Evolutionary conservation across 202 grass and related monocot genomes (phyloP).

Genomic region (Zizania palustris): DNA sequence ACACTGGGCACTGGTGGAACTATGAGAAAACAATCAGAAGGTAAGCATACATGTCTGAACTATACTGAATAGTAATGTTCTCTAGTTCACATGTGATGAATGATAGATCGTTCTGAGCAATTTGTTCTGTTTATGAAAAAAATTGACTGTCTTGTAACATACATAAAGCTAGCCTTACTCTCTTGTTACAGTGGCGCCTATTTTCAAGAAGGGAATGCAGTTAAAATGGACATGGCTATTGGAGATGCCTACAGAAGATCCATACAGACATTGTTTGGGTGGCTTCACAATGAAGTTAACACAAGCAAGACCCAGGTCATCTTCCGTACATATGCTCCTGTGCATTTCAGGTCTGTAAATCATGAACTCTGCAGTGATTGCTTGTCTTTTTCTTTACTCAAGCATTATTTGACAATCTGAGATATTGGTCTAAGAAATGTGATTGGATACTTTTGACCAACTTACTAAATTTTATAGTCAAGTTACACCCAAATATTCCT

Average conservation of each 20-base stretch:
- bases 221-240: slow-evolving; percentile 82
- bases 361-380: not conserved
- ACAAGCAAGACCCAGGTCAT: slow-evolving; percentile 79
- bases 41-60: slow-evolving; percentile 39
- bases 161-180: slow-evolving; percentile 18
- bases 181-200: slow-evolving; percentile 60
- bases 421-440: slow-evolving; percentile 15
- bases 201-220: slow-evolving; percentile 74
- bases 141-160: slow-evolving; percentile 13
- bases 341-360: slow-evolving; percentile 85
- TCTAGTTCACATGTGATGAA: not conserved
- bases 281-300: slow-evolving; percentile 79
- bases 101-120: not conserved
- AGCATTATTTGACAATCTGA: slow-evolving; percentile 24
- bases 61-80: too few species aligned
- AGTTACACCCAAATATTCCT: slow-evolving; percentile 7
- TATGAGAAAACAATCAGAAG: slow-evolving; percentile 77
- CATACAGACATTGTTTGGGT: slow-evolving; percentile 65
- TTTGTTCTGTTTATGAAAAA: not conserved
- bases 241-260: slow-evolving; percentile 66
- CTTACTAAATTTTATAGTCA: not conserved
- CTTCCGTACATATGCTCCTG: slow-evolving; percentile 86
- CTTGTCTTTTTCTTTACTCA: slow-evolving; percentile 27
- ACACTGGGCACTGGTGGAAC: slow-evolving; percentile 97
- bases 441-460: not conserved